Conservation (phyloP, 1,284 basidiomycete genomes). For the Moesziomyces sp. region DNA sequence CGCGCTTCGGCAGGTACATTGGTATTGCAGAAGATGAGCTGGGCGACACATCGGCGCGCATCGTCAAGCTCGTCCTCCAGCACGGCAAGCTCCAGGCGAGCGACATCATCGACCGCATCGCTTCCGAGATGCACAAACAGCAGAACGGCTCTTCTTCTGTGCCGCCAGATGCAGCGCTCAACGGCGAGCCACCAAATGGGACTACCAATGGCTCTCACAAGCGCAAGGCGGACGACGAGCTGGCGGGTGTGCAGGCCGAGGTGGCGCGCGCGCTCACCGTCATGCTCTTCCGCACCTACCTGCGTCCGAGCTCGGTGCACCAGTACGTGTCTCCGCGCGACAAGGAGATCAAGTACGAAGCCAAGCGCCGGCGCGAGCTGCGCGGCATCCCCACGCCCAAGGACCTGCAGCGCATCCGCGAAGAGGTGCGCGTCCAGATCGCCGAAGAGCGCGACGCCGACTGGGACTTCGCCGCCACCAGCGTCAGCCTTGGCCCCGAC, state of each 20-base stretch:
- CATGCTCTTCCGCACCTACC: conserved; percentile 54
- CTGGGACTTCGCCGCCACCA: conserved; percentile 39
- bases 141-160: conserved; percentile 3
- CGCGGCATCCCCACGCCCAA: conserved; percentile 68
- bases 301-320: conserved; percentile 57
- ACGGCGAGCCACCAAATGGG: conserved; percentile 18
- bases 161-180: conserved; percentile 5
- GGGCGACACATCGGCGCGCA: conserved; percentile 72
- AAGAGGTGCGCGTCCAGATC: conserved; percentile 62
- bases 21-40: conserved; percentile 81
- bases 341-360: conserved; percentile 62
- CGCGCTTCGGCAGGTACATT: conserved; percentile 72
- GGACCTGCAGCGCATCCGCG: conserved; percentile 65
- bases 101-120: conserved; percentile 75
- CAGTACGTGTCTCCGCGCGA: conserved; percentile 68
- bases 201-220: conserved; percentile 28
- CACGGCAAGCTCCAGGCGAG: conserved; percentile 85
- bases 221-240: conserved; percentile 36
- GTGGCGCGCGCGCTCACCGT: conserved; percentile 29
- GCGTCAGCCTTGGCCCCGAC: conserved; percentile 24
- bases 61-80: conserved; percentile 73
- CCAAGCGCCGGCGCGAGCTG: conserved; percentile 49
- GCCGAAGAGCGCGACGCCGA: conserved; percentile 66
- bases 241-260: conserved; percentile 7
- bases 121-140: conserved; percentile 22